phyloP scores from a whole-genome alignment of 2,329 filamentous ascomycete genomes.

The Sporothrix pallida region DNA sequence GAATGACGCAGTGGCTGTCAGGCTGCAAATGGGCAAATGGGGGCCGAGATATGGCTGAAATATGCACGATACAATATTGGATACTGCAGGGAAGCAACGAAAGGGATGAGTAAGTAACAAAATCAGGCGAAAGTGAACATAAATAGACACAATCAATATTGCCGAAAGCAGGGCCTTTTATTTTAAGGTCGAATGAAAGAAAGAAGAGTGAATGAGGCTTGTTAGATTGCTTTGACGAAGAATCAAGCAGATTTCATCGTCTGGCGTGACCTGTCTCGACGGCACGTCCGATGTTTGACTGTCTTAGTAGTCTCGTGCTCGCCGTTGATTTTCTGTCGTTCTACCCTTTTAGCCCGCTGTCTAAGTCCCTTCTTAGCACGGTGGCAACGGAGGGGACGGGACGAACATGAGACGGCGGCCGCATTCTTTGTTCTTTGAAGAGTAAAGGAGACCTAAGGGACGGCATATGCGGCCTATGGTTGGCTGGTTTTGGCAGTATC shows the following conservation, averaged over 20 bases:
- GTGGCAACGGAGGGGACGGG: constrained; percentile 28
- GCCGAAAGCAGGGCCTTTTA: too few species aligned
- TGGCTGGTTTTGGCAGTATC: not conserved
- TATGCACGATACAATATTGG: too few species aligned
- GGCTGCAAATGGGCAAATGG: not conserved
- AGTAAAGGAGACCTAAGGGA: not conserved
- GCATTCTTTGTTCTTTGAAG: constrained; percentile 24
- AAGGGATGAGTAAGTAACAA: not conserved
- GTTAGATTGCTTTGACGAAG: too few species aligned
- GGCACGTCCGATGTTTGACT: not conserved
- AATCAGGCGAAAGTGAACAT: not conserved
- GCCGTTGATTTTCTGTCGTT: constrained; percentile 4
- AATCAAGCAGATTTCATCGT: not conserved
- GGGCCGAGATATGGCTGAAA: too few species aligned
- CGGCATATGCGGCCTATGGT: not conserved
- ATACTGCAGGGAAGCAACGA: too few species aligned
- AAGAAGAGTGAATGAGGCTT: too few species aligned
- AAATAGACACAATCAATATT: not conserved
- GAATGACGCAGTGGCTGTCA: not conserved
- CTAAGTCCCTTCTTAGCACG: constrained; percentile 7
- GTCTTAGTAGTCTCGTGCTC: constrained; percentile 16
- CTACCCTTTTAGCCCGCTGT: constrained; percentile 1
- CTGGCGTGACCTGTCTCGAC: not conserved
- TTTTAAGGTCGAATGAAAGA: too few species aligned
- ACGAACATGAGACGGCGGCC: constrained; percentile 22